Evolutionary conservation across 1,284 basidiomycete species (phyloP), one percentile per base, ranked within the genome.

Genomic region (Trichosporon sp.): DNA sequence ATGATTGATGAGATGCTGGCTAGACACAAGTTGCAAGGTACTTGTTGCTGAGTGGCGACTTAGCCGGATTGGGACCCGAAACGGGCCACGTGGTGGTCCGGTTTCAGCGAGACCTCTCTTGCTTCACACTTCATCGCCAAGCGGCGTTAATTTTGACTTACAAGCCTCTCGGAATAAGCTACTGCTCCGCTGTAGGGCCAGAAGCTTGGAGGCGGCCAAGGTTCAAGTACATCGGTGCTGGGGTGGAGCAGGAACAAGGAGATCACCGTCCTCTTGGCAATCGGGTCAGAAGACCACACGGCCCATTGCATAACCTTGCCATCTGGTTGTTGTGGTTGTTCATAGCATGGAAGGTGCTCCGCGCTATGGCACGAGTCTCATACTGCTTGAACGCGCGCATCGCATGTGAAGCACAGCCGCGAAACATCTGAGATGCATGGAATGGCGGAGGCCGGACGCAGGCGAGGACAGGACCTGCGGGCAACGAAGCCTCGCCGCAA

Each of bases 51-150:
- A 46, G 51, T 54, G 51, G 51, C 51, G 51, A 54, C 51, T 54
- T 54, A 26, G 51, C 19, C 51, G 21, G 51, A 40, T 19, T 54
- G 51, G 51, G 51, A 54, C 51, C 51, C 51, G 51, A 54, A 54
- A 26, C n/a, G 21, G 26, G 26, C 51, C 51, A 54, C 51, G 51
- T 54, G 51, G 51, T 21, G 10, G 8, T 16, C 51, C 51, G 8
- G 51, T 54, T 54, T 54, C 51, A 54, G 51, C 51, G 19, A 54
- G 19, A 54, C 51, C 51, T 54, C 19, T 21, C 5, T 6, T 21
- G 51, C 51, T 54, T 54, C 51, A 21, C 19, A 3, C 21, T 54
- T 54, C 5, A 54, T 54, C 51, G n/a, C 51, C 51, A 11, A 26
- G 51, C 51, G 51, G 51, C 51, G 51, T 54, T 54, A 54, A 54